These are phyloP conservation scores for Mitragyna speciosa DNA, from an alignment of 257 asterid genomes.

Conservation along the genomic window DNA sequence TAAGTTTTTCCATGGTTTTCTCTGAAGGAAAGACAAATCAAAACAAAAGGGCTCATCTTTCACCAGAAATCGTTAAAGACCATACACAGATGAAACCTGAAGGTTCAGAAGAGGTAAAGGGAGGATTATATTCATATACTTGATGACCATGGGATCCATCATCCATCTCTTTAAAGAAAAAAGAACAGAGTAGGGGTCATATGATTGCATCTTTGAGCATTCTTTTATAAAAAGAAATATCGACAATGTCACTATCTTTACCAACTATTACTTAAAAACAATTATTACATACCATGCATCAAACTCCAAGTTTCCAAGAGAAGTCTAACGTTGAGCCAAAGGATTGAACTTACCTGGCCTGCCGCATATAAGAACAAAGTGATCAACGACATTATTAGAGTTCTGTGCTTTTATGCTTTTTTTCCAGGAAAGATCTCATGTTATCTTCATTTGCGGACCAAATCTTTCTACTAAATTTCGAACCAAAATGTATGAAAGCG, in stretches of 20 bases:
- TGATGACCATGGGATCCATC: neutral
- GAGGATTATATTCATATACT: neutral
- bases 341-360: constrained; percentile 5
- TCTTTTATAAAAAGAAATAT: constrained; percentile 1
- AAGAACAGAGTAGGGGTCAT: too few relatives aligned
- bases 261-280: constrained; percentile 16
- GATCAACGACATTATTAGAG: neutral
- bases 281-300: constrained; percentile 8
- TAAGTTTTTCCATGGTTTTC: neutral
- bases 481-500: neutral
- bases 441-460: constrained; percentile 3
- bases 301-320: neutral
- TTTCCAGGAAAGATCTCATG: constrained; percentile 11
- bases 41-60: too few relatives aligned
- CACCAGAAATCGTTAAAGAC: too few relatives aligned
- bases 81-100: too few relatives aligned
- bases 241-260: constrained; percentile 10
- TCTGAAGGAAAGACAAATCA: too few relatives aligned
- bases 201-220: constrained; percentile 5
- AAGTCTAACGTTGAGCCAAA: constrained; percentile 14
- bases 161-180: neutral
- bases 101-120: too few relatives aligned
- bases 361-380: neutral
- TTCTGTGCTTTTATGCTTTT: neutral
- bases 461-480: constrained; percentile 7